Conservation (phyloP, 2,329 filamentous ascomycete genomes). For the Microascus cirrosus region DNA sequence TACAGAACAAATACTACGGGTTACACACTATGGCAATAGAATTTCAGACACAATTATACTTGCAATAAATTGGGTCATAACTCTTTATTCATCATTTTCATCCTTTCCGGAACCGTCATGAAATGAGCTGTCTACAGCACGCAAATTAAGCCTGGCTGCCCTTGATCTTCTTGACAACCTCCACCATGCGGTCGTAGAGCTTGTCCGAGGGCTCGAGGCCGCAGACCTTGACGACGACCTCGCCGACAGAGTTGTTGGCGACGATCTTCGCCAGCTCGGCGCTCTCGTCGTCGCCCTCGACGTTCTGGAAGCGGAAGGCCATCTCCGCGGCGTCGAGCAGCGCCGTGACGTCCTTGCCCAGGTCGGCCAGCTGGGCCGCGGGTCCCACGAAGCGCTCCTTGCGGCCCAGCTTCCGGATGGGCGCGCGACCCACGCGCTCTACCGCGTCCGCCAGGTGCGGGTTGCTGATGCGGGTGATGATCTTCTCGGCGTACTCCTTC, state of each 20-base stretch:
- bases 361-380: conserved; percentile 78
- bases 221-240: conserved; percentile 70
- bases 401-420: conserved; percentile 83
- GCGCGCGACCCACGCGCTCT: conserved; percentile 89
- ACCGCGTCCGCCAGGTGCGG: conserved; percentile 85
- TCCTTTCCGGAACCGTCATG: not conserved
- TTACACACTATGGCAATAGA: too few species aligned
- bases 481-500: conserved; percentile 79
- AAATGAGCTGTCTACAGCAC: not conserved
- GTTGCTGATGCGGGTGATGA: conserved; percentile 87
- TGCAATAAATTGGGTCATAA: not conserved
- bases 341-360: conserved; percentile 58
- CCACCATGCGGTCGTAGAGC: conserved; percentile 63
- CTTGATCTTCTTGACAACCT: conserved; percentile 78
- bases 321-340: conserved; percentile 80
- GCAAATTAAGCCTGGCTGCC: conserved; percentile 26
- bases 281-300: conserved; percentile 85
- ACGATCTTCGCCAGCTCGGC: conserved; percentile 77
- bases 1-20: too few species aligned
- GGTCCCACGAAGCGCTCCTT: conserved; percentile 95
- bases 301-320: conserved; percentile 90
- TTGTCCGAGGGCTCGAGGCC: conserved; percentile 68
- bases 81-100: not conserved
- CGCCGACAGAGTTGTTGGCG: conserved; percentile 58
- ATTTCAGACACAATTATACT: not conserved